phyloP scores from a whole-genome alignment of 1,284 basidiomycete species.

The Tilletia caries region DNA sequence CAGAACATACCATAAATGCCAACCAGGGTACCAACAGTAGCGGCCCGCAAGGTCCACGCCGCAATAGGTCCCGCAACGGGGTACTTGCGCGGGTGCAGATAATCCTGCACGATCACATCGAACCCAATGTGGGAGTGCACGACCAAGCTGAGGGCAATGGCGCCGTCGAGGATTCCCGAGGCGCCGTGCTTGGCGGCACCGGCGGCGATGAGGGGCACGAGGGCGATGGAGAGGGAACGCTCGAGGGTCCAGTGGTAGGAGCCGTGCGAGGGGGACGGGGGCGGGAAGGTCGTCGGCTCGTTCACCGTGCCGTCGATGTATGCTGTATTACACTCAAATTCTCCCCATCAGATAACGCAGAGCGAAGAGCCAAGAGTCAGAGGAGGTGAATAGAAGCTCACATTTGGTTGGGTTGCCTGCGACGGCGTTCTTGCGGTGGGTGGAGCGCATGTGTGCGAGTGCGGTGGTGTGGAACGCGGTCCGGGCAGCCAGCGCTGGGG shows the following conservation, averaged over 20 bases:
- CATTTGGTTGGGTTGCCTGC: conserved; percentile 11
- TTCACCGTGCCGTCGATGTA: conserved; percentile 91
- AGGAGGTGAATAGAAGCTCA: background rate
- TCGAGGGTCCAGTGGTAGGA: conserved; percentile 99
- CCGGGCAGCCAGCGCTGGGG: background rate
- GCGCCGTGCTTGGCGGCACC: conserved; percentile 52
- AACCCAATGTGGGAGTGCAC: conserved; percentile 87
- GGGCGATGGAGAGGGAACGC: conserved; percentile 77
- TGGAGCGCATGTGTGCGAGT: background rate
- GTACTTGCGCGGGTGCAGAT: conserved; percentile 91
- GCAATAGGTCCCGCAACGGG: conserved; percentile 66
- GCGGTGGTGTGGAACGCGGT: conserved; percentile 11
- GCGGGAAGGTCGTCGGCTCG: conserved; percentile 84
- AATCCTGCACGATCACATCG: conserved; percentile 63
- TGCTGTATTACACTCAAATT: conserved; percentile 58
- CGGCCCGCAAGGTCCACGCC: conserved; percentile 72
- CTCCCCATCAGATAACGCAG: background rate
- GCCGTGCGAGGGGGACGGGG: conserved; percentile 68
- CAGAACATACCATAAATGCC: conserved; percentile 67
- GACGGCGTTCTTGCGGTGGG: background rate
- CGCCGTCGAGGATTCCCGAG: conserved; percentile 66
- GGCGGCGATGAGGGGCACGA: conserved; percentile 68
- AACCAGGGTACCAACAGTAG: conserved; percentile 78
- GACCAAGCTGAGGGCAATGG: conserved; percentile 79
- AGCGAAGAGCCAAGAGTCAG: background rate